phyloP scores from a whole-genome alignment of 495 filamentous ascomycete genomes.

The Podospora tetraspora region DNA sequence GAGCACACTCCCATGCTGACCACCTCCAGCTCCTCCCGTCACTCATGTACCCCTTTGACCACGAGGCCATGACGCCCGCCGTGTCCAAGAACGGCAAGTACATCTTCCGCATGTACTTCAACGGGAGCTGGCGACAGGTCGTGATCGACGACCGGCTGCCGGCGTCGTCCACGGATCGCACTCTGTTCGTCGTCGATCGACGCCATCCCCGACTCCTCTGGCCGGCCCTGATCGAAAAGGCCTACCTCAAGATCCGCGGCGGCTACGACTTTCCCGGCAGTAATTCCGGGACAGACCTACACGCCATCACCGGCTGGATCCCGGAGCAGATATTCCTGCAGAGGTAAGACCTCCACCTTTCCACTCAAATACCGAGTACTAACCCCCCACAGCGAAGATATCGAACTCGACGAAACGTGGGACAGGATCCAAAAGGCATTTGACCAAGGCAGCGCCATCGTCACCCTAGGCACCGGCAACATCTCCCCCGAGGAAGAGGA shows the following conservation, averaged over 20 bases:
- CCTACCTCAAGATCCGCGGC: constrained; percentile 92
- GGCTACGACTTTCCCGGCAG: constrained; percentile 99
- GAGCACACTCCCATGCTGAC: not conserved
- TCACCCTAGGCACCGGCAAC: constrained; percentile 86
- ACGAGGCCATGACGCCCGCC: constrained; percentile 45
- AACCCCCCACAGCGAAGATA: constrained; percentile 51
- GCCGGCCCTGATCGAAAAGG: constrained; percentile 95
- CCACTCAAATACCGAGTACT: not conserved
- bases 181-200: constrained; percentile 83
- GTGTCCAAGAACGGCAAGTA: constrained; percentile 81
- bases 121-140: constrained; percentile 84
- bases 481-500: constrained; percentile 67
- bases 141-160: constrained; percentile 90
- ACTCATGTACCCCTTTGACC: constrained; percentile 68
- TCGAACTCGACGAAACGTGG: constrained; percentile 73
- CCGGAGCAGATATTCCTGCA: constrained; percentile 93
- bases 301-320: constrained; percentile 90
- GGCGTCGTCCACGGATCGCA: constrained; percentile 61
- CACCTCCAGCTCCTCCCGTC: constrained; percentile 56
- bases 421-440: constrained; percentile 68
- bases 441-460: constrained; percentile 70
- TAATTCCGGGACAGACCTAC: constrained; percentile 91
- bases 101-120: constrained; percentile 87
- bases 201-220: constrained; percentile 71
- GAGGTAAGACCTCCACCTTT: constrained; percentile 35